Evolutionary conservation across 805 yeast genomes (phyloP).

Genomic region (Candida stauntonica): DNA sequence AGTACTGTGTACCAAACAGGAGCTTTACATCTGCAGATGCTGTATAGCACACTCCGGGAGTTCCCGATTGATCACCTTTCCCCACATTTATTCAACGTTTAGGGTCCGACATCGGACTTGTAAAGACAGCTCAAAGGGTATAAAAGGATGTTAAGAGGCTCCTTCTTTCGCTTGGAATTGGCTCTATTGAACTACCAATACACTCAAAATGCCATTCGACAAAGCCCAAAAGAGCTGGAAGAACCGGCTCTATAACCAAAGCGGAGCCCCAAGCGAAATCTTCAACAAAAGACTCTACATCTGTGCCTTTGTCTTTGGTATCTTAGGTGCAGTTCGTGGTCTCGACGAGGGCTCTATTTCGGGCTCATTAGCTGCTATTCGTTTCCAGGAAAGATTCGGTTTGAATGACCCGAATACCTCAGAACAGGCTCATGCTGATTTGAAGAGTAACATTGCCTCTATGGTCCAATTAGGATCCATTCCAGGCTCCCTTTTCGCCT

Average conservation of each 20-base stretch:
- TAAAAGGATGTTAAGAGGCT: too few relatives aligned
- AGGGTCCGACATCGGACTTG: too few relatives aligned
- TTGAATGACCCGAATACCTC: slow-evolving; percentile 36
- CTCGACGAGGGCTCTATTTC: slow-evolving; percentile 51
- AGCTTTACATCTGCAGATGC: too few relatives aligned
- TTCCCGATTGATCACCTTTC: too few relatives aligned
- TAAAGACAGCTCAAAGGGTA: too few relatives aligned
- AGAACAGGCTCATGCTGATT: slow-evolving; percentile 34
- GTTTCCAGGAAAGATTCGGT: slow-evolving; percentile 41
- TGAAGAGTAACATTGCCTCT: slow-evolving; percentile 48
- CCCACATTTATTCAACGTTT: too few relatives aligned
- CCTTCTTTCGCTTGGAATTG: too few relatives aligned
- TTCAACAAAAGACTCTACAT: slow-evolving; percentile 42
- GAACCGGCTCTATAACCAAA: slow-evolving; percentile 10
- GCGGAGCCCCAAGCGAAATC: slow-evolving; percentile 36
- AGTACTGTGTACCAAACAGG: too few relatives aligned
- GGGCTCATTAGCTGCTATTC: slow-evolving; percentile 39
- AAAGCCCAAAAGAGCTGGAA: slow-evolving; percentile 5
- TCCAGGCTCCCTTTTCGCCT: slow-evolving; percentile 47
- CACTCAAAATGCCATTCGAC: background rate
- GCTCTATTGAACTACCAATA: background rate
- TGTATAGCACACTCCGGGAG: too few relatives aligned
- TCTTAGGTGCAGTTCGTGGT: slow-evolving; percentile 55
- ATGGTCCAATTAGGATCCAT: slow-evolving; percentile 56
- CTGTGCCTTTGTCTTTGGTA: slow-evolving; percentile 45